Evolutionary conservation across 768 basidiomycete species (phyloP), one percentile per base, ranked within the genome.

Genomic region (Boletales sp.): DNA sequence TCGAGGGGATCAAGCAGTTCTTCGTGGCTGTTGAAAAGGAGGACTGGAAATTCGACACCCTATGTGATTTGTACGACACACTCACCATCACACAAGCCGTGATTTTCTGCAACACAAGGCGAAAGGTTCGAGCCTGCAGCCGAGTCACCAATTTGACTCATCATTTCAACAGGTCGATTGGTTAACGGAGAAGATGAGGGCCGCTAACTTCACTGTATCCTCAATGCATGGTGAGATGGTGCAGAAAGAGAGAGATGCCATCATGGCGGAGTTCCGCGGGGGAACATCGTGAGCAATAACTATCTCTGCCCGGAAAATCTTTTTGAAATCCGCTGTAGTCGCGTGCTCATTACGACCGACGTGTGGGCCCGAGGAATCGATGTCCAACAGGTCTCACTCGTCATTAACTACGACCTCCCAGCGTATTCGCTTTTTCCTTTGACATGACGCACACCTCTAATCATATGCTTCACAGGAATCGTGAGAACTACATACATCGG

Each of bases 401-500:
- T 97, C 63, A 95, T 97, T 66, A 97, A 95, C 73, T 95, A 95
- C 66, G 94, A 97, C 68, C 79, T 97, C 46, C 94, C 91, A 48
- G 87, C 90, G 87, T 93, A 78, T 59, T 83, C 2, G 35, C 43
- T 41, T 55, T 29, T 57, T n/a, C 31, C 35, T 17, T 47, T 27
- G n/a, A 42, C 13, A 47, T 54, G 42, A 21, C 14, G 14, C 29
- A 43, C 43, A 43, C 46, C 41, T 56, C 49, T 62, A 36, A 65
- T 47, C 36, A 29, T 40, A 36, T 29, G 15, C 38, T 47, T 52
- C 54, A 51, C 55, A 93, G 87, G 57, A 93, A 93, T 69, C 90
- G 90, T 79, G 95, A 97, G 81, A 97, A 99, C 72, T 99, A 99
- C 75, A 97, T 99, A 59, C 97, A 99, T 76, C 90, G 97, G 65